Evolutionary conservation across 2,329 filamentous ascomycete species (phyloP).

Genomic region (Aspergillus spinulosporus): DNA sequence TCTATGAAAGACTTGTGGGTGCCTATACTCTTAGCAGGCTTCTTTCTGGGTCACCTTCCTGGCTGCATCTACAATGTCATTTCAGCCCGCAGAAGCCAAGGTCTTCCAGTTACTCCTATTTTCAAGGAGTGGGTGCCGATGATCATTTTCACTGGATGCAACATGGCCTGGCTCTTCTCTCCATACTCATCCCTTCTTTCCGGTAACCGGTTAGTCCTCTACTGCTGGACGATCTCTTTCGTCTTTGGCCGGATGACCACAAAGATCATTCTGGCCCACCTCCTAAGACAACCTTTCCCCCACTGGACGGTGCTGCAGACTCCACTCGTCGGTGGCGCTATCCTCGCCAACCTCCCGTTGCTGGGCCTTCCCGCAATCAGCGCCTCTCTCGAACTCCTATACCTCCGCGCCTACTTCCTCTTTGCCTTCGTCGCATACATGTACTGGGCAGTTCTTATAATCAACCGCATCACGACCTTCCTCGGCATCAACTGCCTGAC

Average conservation of each 20-base stretch:
- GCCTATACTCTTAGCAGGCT: constrained; percentile 63
- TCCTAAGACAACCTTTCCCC: constrained; percentile 90
- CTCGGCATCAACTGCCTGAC: constrained; percentile 94
- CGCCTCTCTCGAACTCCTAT: constrained; percentile 69
- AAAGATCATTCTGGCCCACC: constrained; percentile 95
- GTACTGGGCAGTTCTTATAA: constrained; percentile 88
- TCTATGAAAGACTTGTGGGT: constrained; percentile 90
- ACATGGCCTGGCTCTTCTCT: constrained; percentile 83
- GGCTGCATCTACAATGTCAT: constrained; percentile 87
- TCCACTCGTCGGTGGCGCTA: constrained; percentile 80
- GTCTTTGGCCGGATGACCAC: constrained; percentile 98
- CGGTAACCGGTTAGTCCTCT: constrained; percentile 86
- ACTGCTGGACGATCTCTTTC: constrained; percentile 92
- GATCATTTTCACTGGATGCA: constrained; percentile 72
- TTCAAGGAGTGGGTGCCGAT: constrained; percentile 96
- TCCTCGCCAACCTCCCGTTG: constrained; percentile 78
- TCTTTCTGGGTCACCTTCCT: constrained; percentile 75
- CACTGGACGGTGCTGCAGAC: constrained; percentile 92
- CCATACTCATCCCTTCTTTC: constrained; percentile 78
- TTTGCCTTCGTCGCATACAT: constrained; percentile 84
- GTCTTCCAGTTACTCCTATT: constrained; percentile 74
- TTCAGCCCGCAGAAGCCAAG: constrained; percentile 68
- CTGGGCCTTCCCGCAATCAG: constrained; percentile 71
- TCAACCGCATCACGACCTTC: constrained; percentile 86
- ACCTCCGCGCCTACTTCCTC: constrained; percentile 79